These are phyloP conservation scores for Neurospora discreta DNA, from an alignment of 495 filamentous ascomycete species.

Conservation along the genomic window DNA sequence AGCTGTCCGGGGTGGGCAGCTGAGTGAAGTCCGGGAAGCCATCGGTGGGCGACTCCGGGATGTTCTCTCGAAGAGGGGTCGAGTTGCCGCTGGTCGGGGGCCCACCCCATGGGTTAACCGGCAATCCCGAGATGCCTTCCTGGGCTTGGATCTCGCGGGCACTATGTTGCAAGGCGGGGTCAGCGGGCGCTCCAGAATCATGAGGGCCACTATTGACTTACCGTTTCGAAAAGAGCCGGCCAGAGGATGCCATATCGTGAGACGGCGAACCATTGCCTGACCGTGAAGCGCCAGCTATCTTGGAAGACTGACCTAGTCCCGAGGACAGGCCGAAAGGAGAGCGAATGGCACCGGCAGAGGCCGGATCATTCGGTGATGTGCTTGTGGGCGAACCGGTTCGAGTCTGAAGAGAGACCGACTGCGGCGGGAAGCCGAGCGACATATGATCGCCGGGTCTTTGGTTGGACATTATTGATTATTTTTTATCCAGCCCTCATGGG, in stretches of 20 bases:
- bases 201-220: slow-evolving; percentile 32
- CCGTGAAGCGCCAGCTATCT: slow-evolving; percentile 63
- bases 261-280: slow-evolving; percentile 94
- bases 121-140: slow-evolving; percentile 62
- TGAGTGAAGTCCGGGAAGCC: slow-evolving; percentile 86
- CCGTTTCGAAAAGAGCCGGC: slow-evolving; percentile 81
- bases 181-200: slow-evolving; percentile 11
- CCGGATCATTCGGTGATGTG: slow-evolving; percentile 76
- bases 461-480: slow-evolving; percentile 89
- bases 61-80: slow-evolving; percentile 90
- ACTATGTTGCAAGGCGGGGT: slow-evolving; percentile 31
- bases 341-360: slow-evolving; percentile 52
- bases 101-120: slow-evolving; percentile 75
- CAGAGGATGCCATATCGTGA: slow-evolving; percentile 67
- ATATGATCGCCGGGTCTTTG: slow-evolving; percentile 66
- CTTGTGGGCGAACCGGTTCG: slow-evolving; percentile 81
- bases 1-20: slow-evolving; percentile 43
- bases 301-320: slow-evolving; percentile 50
- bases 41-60: slow-evolving; percentile 94
- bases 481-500: slow-evolving; percentile 36
- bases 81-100: slow-evolving; percentile 92
- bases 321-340: slow-evolving; percentile 64
- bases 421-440: slow-evolving; percentile 59
- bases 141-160: slow-evolving; percentile 96
- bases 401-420: slow-evolving; percentile 46